Evolutionary conservation across 2,329 filamentous ascomycete genomes (phyloP).

Genomic region (Arthroderma sp.): DNA sequence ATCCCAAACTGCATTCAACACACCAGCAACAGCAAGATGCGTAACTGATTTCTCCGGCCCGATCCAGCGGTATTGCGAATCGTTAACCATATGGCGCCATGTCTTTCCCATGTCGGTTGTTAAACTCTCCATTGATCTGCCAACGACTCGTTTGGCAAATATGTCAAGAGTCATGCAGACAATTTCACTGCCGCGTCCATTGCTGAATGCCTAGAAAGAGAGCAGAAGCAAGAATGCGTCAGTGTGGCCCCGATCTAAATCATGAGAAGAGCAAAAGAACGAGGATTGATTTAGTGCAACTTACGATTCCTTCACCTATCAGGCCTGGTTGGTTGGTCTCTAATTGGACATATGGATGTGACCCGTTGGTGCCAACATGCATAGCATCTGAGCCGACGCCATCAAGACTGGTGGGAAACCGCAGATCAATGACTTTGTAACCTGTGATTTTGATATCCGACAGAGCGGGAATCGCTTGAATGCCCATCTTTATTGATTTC

Average conservation of each 20-base stretch:
- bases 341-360: conserved; percentile 83
- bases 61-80: conserved; percentile 86
- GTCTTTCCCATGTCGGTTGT: conserved; percentile 74
- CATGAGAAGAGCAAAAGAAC: too few species aligned
- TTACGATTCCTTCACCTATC: conserved; percentile 30
- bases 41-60: conserved; percentile 90
- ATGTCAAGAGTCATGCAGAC: conserved; percentile 74
- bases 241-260: too few species aligned
- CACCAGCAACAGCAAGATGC: conserved; percentile 75
- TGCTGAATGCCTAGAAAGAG: conserved; percentile 29
- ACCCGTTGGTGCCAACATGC: conserved; percentile 90
- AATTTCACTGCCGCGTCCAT: conserved; percentile 70
- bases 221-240: background rate
- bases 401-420: conserved; percentile 80
- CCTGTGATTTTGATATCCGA: conserved; percentile 51
- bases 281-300: background rate
- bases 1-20: conserved; percentile 88
- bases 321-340: conserved; percentile 52
- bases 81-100: conserved; percentile 82
- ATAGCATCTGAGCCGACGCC: conserved; percentile 95
- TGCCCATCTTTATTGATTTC: too few species aligned
- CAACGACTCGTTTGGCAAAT: conserved; percentile 61
- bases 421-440: conserved; percentile 59
- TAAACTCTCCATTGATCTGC: conserved; percentile 62
- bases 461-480: too few species aligned